Base-by-base conservation (phyloP, 2,329 filamentous ascomycete species). In the Colletotrichum sp. region DNA sequence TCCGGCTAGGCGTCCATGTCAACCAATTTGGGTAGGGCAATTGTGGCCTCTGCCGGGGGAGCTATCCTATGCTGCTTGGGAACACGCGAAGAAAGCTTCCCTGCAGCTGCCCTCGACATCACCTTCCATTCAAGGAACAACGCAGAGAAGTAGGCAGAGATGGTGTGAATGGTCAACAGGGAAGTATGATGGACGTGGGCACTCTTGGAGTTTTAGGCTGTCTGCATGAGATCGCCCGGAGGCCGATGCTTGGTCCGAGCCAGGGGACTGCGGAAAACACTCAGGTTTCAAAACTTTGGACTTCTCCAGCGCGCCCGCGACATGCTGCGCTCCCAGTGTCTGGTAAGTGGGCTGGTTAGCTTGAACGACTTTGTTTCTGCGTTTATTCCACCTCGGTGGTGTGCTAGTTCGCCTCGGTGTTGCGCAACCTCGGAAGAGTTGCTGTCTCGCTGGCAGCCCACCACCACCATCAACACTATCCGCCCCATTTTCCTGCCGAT, bases 211-310 rank as follows among this genome's bases (percentile, higher is more conserved):
- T 75, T 68, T 73, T 68, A 64, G 73, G 48, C 16, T 28, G 58
- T 34, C 34, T 39, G 70, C 56, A 58, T 25, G 43, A 60, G 62
- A 58, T 65, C 73, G 62, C 70, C n/a, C 27, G 64, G 62, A 39
- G 64, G 64, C 64, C 43, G 73, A 60, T 58, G 73, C 70, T 67
- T 65, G 43, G 43, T 64, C 70, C 64, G 72, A 73, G 70, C 61
- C 28, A 75, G 56, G 56, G 34, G 25, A 48, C 66, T 65, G 48
- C 55, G 58, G 60, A 22, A 66, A 66, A 30, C 32, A 61, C 62
- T 48, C 43, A 58, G 34, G 70, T 75, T 73, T 73, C 64, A 73
- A 69, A 65, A 70, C 34, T 64, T 64, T 16, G 32, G 7, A 22
- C 39, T 58, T 34, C 28, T 39, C 36, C 56, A 34, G 56, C 64